Conservation (phyloP, 768 basidiomycete species). For the Gloeostereum incarnatum region DNA sequence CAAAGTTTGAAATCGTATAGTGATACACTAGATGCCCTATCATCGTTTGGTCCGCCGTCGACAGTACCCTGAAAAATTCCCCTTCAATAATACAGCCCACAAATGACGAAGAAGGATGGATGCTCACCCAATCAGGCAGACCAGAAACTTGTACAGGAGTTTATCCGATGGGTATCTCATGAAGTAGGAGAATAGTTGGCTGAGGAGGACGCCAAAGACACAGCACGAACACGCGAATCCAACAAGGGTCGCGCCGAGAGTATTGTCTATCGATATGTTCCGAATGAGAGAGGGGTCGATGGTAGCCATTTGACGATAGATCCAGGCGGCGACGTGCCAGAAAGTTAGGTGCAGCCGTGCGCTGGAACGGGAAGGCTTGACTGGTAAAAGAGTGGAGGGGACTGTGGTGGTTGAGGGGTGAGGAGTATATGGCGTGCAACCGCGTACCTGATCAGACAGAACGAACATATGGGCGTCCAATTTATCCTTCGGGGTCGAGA, state of each 20-base stretch:
- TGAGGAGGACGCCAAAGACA: conserved; percentile 43
- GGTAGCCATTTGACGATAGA: not conserved
- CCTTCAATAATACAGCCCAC: not conserved
- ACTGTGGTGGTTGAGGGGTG: too few species aligned
- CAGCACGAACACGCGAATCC: conserved; percentile 47
- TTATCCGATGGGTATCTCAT: conserved; percentile 45
- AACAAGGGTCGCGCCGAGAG: conserved; percentile 51
- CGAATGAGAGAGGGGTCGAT: not conserved
- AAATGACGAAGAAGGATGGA: not conserved
- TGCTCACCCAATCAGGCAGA: conserved; percentile 20
- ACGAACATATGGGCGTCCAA: too few species aligned
- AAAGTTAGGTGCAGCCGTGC: too few species aligned
- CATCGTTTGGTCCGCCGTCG: conserved; percentile 44
- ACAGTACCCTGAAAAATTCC: conserved; percentile 17
- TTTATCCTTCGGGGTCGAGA: too few species aligned
- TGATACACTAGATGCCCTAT: conserved; percentile 49
- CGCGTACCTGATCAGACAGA: too few species aligned
- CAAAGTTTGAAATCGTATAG: conserved; percentile 40
- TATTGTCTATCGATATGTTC: conserved; percentile 26
- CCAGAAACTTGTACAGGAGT: conserved; percentile 36
- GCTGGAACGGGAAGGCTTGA: too few species aligned
- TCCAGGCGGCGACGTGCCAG: too few species aligned
- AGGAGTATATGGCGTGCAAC: too few species aligned
- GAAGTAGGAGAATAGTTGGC: conserved; percentile 49
- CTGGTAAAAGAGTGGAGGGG: too few species aligned